Evolutionary conservation across 2,329 filamentous ascomycete species (phyloP).

Genomic region (Pseudocercospora macadamiae): DNA sequence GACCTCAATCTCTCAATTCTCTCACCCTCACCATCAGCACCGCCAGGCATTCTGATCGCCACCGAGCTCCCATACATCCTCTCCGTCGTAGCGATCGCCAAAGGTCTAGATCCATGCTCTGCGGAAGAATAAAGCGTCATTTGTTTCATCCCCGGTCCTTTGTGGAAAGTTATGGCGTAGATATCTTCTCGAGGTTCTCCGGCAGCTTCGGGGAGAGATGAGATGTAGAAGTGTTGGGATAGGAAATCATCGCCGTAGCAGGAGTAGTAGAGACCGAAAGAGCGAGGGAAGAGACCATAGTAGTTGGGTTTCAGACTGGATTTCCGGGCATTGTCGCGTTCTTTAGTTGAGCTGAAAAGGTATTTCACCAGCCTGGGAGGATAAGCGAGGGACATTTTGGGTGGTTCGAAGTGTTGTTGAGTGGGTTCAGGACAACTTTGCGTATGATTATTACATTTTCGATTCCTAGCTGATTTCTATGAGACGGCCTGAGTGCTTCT

Average conservation of each 20-base stretch:
- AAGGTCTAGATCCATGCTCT: background rate
- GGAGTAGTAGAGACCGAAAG: slow-evolving; percentile 7
- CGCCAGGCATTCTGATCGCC: background rate
- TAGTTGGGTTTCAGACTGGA: background rate
- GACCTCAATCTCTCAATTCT: background rate
- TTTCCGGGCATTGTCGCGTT: background rate
- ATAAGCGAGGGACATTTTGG: slow-evolving; percentile 10
- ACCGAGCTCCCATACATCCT: background rate
- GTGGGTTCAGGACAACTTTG: too few relatives aligned
- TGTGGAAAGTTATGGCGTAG: slow-evolving; percentile 6
- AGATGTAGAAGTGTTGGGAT: slow-evolving; percentile 5
- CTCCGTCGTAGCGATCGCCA: slow-evolving; percentile 4
- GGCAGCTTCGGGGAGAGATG: background rate
- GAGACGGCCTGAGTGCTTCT: too few relatives aligned
- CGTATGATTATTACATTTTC: too few relatives aligned
- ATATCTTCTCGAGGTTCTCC: background rate
- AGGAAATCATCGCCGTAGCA: slow-evolving; percentile 6
- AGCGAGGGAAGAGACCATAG: slow-evolving; percentile 4
- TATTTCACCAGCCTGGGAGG: slow-evolving; percentile 6
- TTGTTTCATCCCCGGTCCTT: slow-evolving; percentile 4
- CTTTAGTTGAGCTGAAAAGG: slow-evolving; percentile 1
- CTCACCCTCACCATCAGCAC: background rate
- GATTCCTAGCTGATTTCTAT: background rate
- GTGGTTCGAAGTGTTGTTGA: too few relatives aligned
- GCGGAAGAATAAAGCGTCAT: slow-evolving; percentile 1